A percentile compares a stretch with the other conserved stretches of the same genome.
Evolutionary conservation across 164 flowering plant genomes (phyloP).

Genomic region (Stephania cephalantha): DNA sequence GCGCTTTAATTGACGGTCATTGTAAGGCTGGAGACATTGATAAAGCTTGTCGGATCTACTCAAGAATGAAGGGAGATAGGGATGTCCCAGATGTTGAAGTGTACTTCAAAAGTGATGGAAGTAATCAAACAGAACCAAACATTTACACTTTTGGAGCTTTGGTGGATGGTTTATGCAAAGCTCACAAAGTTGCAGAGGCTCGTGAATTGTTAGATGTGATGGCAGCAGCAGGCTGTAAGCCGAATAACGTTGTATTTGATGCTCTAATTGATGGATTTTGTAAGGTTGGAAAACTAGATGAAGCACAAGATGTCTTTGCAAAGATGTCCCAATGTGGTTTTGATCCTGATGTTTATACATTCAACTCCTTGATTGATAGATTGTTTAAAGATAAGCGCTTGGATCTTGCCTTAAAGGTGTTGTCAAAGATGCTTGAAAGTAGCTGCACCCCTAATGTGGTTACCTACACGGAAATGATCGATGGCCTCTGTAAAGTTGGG

Average conservation of each 20-base stretch:
- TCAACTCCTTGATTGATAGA: conserved; percentile 73
- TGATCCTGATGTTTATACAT: conserved; percentile 64
- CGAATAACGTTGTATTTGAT: conserved; percentile 76
- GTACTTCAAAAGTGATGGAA: conserved; percentile 39
- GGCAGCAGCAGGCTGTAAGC: conserved; percentile 58
- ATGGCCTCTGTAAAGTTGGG: conserved; percentile 86
- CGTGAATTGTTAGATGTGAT: conserved; percentile 59
- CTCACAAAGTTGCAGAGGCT: conserved; percentile 70
- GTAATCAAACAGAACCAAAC: conserved; percentile 45
- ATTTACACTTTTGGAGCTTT: conserved; percentile 86
- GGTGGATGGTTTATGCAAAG: conserved; percentile 89
- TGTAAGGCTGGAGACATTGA: conserved; percentile 72
- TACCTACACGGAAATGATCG: conserved; percentile 81
- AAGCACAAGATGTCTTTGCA: conserved; percentile 65
- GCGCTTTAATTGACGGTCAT: conserved; percentile 82
- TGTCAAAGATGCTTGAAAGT: conserved; percentile 83
- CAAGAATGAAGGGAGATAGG: conserved; percentile 46
- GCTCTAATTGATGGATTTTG: conserved; percentile 95
- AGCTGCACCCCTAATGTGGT: conserved; percentile 83
- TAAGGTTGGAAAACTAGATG: conserved; percentile 82
- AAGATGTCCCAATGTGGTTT: conserved; percentile 71
- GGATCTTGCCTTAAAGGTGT: conserved; percentile 73
- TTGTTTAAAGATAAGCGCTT: conserved; percentile 76
- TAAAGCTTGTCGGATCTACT: conserved; percentile 71
- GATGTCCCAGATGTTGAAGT: conserved; percentile 41